These are phyloP conservation scores for Chlorencoelia australis DNA, from an alignment of 2,329 filamentous ascomycete species.

Conservation along the genomic window DNA sequence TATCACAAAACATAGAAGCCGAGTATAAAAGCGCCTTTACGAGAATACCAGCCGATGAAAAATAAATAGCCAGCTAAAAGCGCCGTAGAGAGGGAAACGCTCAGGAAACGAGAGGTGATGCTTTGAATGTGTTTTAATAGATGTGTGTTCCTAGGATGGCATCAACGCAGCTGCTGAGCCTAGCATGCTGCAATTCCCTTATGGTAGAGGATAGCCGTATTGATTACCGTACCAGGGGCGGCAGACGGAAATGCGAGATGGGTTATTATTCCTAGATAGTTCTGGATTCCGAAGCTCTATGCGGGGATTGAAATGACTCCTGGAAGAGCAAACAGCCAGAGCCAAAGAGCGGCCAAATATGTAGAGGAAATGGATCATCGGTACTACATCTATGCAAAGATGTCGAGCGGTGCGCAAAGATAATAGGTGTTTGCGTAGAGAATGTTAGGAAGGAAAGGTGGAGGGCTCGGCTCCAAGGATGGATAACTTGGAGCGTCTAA, in stretches of 20 bases:
- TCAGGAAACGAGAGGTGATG: slow-evolving; percentile 82
- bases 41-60: slow-evolving; percentile 38
- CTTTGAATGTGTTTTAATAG: slow-evolving; percentile 84
- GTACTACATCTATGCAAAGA: slow-evolving; percentile 69
- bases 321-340: slow-evolving; percentile 83
- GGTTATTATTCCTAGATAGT: slow-evolving; percentile 73
- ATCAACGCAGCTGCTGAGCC: slow-evolving; percentile 82
- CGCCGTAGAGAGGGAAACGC: slow-evolving; percentile 92
- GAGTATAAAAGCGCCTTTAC: slow-evolving; percentile 61
- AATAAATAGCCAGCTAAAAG: slow-evolving; percentile 91
- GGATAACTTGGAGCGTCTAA: slow-evolving; percentile 17
- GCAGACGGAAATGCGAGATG: slow-evolving; percentile 86
- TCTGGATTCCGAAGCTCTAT: slow-evolving; percentile 84
- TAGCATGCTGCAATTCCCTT: slow-evolving; percentile 82
- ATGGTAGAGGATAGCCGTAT: slow-evolving; percentile 62
- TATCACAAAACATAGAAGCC: slow-evolving; percentile 71
- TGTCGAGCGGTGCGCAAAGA: slow-evolving; percentile 17
- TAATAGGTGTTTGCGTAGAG: slow-evolving; percentile 78
- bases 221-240: slow-evolving; percentile 94
- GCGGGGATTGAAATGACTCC: slow-evolving; percentile 77
- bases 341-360: slow-evolving; percentile 62
- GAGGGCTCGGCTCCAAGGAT: slow-evolving; percentile 18
- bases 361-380: slow-evolving; percentile 88
- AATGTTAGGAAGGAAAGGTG: slow-evolving; percentile 49
- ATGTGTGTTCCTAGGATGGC: slow-evolving; percentile 78